Base-by-base conservation (phyloP, 2,329 filamentous ascomycete species). In the Beauveria varroae region DNA sequence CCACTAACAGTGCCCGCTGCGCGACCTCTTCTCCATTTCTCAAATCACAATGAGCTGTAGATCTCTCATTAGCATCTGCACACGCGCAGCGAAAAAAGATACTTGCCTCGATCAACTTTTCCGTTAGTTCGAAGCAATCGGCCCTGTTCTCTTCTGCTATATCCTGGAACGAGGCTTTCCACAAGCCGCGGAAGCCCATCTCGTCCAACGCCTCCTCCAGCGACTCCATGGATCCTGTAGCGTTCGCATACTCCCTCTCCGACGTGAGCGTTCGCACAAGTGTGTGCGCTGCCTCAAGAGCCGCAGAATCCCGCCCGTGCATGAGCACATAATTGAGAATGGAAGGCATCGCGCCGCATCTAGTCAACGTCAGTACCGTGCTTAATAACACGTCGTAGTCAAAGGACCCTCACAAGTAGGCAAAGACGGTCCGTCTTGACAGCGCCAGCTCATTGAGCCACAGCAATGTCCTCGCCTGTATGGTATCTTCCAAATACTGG, bases 131-230 rank as follows among this genome's bases (percentile, higher is more conserved):
- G 60, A 84, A 79, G 66, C 80, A 82, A 65, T 80, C 77, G 59
- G 75, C 77, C 64, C 82, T 80, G 12, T 78, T 76, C 12, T 81
- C 80, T 51, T 79, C 77, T 37, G 73, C 72, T 18, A 78, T 76
- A 40, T 75, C 79, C 57, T 82, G 79, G 1, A 80, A 81, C 63
- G 81, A 82, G 5, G 79, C 79, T 26, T 79, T 78, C 84, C 84
- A 88, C 2, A 89, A 73, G 0, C 86, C 86, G 9, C 80, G 78
- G 63, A 89, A 88, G 1, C 86, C 86, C 70, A 85, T 80, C 3
- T 82, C 79, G 43, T 84, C 79, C 9, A 88, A 75, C 2, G 80
- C 77, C 51, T 82, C 78, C 53, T 78, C 78, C 12, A 88, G 71
- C 30, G 76, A 71, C 44, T 78, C 75, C 34, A 75, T 75, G 5